phyloP scores from a whole-genome alignment of 176 grass and related monocot species.

The Raddia guianensis region DNA sequence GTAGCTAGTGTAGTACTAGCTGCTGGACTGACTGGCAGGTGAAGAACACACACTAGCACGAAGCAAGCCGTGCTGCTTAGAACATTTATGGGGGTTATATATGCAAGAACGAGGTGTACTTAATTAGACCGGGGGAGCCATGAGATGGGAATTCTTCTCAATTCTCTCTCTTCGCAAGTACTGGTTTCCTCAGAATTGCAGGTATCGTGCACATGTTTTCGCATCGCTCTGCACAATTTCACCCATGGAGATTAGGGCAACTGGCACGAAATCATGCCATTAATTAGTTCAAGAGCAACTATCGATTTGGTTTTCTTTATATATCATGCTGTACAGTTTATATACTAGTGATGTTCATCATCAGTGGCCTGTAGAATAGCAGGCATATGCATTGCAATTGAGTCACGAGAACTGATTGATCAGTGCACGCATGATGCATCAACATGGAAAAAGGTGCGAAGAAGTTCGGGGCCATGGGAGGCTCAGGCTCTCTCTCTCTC shows the following conservation, averaged over 20 bases:
- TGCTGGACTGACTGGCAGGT: neutral
- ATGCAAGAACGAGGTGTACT: neutral
- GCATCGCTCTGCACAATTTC: neutral
- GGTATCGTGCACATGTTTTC: constrained; percentile 11
- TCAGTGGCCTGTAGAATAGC: constrained; percentile 12
- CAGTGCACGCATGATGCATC: constrained; percentile 42
- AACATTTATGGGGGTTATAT: constrained; percentile 35
- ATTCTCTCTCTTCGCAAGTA: neutral
- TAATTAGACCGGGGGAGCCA: constrained; percentile 17
- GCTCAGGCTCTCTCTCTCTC: neutral
- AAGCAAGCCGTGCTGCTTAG: constrained; percentile 12
- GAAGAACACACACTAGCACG: constrained; percentile 23
- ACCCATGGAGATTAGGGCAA: neutral
- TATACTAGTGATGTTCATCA: too few species aligned
- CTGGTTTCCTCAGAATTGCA: neutral
- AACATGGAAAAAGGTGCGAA: constrained; percentile 39
- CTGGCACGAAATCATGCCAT: neutral
- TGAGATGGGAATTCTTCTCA: neutral
- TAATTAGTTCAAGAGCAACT: neutral
- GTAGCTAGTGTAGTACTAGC: neutral
- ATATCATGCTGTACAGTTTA: neutral
- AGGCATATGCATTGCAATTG: neutral
- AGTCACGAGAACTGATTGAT: constrained; percentile 17
- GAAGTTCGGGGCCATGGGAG: constrained; percentile 26
- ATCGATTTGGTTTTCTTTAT: neutral